Percentiles rank a stretch among this genome's conserved stretches.
phyloP scores from a whole-genome alignment of 495 filamentous ascomycete genomes.

The Copromyces sp. region DNA sequence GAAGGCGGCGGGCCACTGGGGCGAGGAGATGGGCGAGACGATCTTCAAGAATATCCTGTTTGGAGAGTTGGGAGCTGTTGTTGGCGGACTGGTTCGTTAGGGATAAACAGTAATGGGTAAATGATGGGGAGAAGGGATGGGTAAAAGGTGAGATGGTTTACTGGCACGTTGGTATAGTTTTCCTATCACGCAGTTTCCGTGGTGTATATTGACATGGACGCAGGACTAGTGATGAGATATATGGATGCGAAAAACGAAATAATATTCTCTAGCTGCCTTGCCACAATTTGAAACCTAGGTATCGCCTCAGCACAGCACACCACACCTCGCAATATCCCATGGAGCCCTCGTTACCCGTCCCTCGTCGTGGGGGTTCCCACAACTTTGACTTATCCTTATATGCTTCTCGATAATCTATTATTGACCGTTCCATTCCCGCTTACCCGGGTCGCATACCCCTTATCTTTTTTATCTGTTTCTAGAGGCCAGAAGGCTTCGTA shows the following conservation, averaged over 20 bases:
- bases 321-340: background rate
- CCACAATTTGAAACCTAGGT: background rate
- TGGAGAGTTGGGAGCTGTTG: conserved; percentile 49
- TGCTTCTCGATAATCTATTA: background rate
- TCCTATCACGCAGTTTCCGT: background rate
- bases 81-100: conserved; percentile 40
- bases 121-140: background rate
- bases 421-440: background rate
- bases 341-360: background rate
- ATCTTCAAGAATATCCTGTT: conserved; percentile 70
- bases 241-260: background rate
- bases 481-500: background rate
- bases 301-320: background rate
- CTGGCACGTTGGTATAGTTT: background rate
- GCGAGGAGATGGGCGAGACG: conserved; percentile 57
- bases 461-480: background rate
- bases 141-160: background rate
- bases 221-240: background rate
- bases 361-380: background rate
- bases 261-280: background rate
- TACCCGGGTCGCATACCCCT: background rate
- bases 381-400: background rate
- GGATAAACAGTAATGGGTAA: background rate
- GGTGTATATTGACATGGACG: background rate
- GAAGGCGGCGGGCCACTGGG: conserved; percentile 62